A percentile compares a stretch with the other conserved stretches of the same genome.
Evolutionary conservation across 192 early-diverging fungal species (phyloP).

Genomic region (Coemansia sp.): DNA sequence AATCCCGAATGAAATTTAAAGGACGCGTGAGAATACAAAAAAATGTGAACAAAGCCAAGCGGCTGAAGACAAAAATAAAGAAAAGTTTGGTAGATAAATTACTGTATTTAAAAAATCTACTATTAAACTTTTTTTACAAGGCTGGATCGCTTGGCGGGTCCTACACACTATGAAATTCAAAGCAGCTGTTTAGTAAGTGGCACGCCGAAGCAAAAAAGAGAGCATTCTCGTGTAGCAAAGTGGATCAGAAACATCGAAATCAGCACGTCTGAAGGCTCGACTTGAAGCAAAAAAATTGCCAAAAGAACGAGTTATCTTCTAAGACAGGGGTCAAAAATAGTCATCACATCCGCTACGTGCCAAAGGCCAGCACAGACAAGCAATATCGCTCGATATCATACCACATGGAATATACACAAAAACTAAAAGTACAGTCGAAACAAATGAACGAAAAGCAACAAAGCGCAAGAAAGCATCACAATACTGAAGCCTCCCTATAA

Average conservation of each 20-base stretch:
- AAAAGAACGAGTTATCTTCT: not conserved
- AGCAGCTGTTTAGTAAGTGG: not conserved
- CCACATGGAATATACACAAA: not conserved
- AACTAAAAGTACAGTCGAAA: not conserved
- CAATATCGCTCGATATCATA: not conserved
- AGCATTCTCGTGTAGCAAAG: not conserved
- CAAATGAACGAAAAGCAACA: not conserved
- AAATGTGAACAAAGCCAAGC: not conserved
- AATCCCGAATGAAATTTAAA: not conserved
- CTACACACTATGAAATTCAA: not conserved
- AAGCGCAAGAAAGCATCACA: not conserved
- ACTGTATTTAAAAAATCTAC: not conserved
- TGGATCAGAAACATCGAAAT: slow-evolving; percentile 2
- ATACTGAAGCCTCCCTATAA: not conserved
- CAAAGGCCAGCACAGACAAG: not conserved
- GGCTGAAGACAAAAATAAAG: not conserved
- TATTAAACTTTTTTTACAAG: too few species aligned
- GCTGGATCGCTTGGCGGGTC: too few species aligned
- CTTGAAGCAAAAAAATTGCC: not conserved
- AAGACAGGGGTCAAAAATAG: slow-evolving; percentile 10
- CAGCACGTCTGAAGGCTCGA: slow-evolving; percentile 1
- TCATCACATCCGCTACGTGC: slow-evolving; percentile 6
- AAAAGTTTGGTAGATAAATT: too few species aligned
- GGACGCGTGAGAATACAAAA: slow-evolving; percentile 1
- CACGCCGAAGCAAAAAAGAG: not conserved